phyloP scores from a whole-genome alignment of 2,329 filamentous ascomycete species.

The Penicillium sp. region DNA sequence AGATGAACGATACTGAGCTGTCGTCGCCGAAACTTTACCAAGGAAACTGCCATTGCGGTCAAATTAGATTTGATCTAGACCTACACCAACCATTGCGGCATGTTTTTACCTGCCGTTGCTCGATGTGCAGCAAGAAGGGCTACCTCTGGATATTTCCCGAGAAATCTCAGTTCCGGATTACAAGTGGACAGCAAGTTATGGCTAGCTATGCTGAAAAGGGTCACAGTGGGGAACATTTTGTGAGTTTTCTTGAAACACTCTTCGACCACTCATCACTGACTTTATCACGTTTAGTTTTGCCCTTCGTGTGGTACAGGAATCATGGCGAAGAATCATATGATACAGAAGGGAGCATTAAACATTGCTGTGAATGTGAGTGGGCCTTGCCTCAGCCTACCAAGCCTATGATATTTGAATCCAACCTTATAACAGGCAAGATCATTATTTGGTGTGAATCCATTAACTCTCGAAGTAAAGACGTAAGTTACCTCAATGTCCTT shows the following conservation, averaged over 20 bases:
- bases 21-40: not conserved
- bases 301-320: not conserved
- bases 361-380: not conserved
- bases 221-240: not conserved
- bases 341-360: not conserved
- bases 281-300: not conserved
- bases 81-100: not conserved
- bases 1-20: too few relatives aligned
- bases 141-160: not conserved
- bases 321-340: not conserved
- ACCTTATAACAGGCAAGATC: not conserved
- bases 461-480: not conserved
- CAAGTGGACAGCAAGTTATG: not conserved
- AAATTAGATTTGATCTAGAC: not conserved
- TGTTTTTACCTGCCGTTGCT: not conserved
- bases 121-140: not conserved
- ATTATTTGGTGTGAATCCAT: not conserved
- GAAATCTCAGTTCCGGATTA: not conserved
- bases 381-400: not conserved
- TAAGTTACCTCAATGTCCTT: not conserved
- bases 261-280: not conserved
- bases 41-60: not conserved
- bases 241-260: not conserved
- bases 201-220: not conserved
- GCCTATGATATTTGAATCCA: not conserved